Percentiles rank a stretch among this genome's conserved stretches.
These are phyloP conservation scores for Termitomyces sp. DNA, from an alignment of 768 basidiomycete genomes.

Conservation along the genomic window DNA sequence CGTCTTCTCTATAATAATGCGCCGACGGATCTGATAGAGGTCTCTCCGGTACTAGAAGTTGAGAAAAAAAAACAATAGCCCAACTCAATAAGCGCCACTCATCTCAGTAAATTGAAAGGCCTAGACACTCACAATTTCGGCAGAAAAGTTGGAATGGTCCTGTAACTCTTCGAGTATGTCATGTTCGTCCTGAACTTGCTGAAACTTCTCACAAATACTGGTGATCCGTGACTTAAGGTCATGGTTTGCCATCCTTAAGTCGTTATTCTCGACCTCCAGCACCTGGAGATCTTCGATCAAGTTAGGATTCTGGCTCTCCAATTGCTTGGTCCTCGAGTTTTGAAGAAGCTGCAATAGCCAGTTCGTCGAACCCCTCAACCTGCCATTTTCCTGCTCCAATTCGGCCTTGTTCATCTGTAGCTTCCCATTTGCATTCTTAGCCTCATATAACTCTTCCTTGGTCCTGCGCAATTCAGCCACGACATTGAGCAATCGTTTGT, in stretches of 20 bases:
- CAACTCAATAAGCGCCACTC: neutral
- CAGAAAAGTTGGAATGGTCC: too few relatives aligned
- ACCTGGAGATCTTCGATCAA: neutral
- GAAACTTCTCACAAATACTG: neutral
- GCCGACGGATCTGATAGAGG: neutral
- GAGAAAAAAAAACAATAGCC: neutral
- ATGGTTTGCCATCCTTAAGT: neutral
- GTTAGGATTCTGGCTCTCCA: neutral
- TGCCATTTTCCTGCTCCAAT: neutral
- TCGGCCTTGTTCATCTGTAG: neutral
- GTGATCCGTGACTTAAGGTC: neutral
- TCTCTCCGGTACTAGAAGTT: neutral
- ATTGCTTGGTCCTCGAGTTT: neutral
- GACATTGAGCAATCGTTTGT: neutral
- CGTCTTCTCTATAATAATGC: slow-evolving; percentile 1
- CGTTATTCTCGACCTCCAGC: neutral
- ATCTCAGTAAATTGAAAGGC: neutral
- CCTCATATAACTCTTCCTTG: neutral
- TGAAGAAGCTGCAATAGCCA: neutral
- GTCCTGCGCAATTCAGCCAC: neutral
- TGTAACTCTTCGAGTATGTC: neutral
- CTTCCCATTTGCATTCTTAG: neutral
- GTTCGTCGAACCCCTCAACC: neutral
- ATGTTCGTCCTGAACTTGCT: neutral
- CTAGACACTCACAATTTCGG: neutral